Evolutionary conservation across 805 yeast genomes (phyloP).

Genomic region (Cyberlindnera nakhonratchasimensis): DNA sequence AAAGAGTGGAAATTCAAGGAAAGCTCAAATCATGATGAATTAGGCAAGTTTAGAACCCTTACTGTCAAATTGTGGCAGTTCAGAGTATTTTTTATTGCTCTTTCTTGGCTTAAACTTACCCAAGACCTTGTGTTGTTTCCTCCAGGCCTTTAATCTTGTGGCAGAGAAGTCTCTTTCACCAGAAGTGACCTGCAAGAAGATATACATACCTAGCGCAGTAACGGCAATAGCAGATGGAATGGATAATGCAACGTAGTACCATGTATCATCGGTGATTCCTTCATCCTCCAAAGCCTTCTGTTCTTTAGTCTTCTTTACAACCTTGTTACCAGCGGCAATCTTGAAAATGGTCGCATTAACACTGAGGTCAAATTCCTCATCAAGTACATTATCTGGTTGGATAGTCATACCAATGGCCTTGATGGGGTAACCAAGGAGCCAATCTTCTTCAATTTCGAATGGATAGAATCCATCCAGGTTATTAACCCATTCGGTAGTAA

Average conservation of each 20-base stretch:
- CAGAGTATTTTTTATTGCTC: constrained; percentile 38
- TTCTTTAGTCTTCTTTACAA: constrained; percentile 42
- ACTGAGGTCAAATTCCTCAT: constrained; percentile 61
- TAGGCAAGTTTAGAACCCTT: constrained; percentile 5
- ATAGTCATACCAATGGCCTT: constrained; percentile 50
- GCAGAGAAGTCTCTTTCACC: constrained; percentile 51
- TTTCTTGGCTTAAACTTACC: constrained; percentile 37
- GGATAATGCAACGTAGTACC: constrained; percentile 60
- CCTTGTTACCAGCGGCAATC: constrained; percentile 38
- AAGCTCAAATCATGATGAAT: no score
- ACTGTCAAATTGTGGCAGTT: constrained; percentile 37
- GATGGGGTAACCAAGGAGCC: constrained; percentile 41
- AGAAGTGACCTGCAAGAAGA: constrained; percentile 55
- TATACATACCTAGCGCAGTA: constrained; percentile 59
- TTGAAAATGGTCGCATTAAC: constrained; percentile 50
- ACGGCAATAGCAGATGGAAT: constrained; percentile 65
- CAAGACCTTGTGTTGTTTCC: constrained; percentile 35
- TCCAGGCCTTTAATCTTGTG: constrained; percentile 35
- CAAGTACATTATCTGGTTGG: constrained; percentile 65
- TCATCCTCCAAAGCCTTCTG: constrained; percentile 41
- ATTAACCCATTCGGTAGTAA: constrained; percentile 67
- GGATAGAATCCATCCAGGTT: constrained; percentile 62
- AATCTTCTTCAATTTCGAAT: constrained; percentile 54
- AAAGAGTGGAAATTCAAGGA: no score
- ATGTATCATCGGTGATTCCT: constrained; percentile 42